Conservation (phyloP, 805 yeast species). For the Myxozyma sirexii region DNA sequence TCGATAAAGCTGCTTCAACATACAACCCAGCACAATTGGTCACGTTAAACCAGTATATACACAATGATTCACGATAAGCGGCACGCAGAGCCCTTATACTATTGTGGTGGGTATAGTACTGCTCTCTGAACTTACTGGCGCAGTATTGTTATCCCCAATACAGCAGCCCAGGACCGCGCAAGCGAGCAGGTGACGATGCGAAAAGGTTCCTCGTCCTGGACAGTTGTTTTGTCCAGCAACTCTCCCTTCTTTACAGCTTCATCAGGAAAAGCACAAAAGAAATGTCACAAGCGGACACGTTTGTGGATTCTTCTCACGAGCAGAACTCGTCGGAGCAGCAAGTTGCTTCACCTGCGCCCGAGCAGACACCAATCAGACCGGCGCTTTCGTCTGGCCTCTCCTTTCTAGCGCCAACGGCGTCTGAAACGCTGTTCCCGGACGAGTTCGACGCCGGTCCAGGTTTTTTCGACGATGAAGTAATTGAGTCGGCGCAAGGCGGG, state of each 20-base stretch:
- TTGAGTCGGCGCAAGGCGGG: not conserved
- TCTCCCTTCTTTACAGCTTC: no score
- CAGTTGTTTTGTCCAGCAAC: no score
- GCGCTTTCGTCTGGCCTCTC: slow-evolving; percentile 11
- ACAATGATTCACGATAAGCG: not conserved
- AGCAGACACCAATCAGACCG: not conserved
- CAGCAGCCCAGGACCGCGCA: not conserved
- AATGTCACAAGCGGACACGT: not conserved
- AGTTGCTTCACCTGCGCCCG: not conserved
- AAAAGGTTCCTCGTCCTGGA: slow-evolving; percentile 2
- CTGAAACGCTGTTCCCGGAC: slow-evolving; percentile 29
- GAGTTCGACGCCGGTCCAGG: slow-evolving; percentile 29
- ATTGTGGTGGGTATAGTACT: no score
- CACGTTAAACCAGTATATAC: no score
- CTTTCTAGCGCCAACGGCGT: slow-evolving; percentile 8
- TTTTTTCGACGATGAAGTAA: slow-evolving; percentile 6
- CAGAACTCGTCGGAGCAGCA: not conserved
- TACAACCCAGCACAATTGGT: no score
- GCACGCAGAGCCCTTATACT: not conserved
- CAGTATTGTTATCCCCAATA: not conserved
- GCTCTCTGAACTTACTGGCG: no score
- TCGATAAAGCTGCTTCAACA: no score
- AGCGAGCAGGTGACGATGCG: slow-evolving; percentile 7
- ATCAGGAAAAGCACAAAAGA: no score
- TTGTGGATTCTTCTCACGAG: not conserved